Evolutionary conservation across 306 rosid species (phyloP).

Genomic region (Trichosanthes cucumerina): DNA sequence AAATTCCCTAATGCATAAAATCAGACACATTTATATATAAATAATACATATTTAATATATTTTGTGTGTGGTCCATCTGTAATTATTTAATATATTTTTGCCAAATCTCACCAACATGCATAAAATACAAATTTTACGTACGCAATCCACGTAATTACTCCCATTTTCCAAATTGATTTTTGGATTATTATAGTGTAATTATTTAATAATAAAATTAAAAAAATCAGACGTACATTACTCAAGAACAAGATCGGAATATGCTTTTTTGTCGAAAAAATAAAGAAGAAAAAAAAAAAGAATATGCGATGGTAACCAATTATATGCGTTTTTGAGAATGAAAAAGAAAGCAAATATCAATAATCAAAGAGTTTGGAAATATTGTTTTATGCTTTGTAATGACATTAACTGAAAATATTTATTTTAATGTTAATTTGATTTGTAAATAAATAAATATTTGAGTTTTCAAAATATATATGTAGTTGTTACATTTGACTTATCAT

Average conservation of each 20-base stretch:
- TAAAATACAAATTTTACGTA: not conserved
- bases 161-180: not conserved
- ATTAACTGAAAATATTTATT: not conserved
- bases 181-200: not conserved
- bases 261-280: not conserved
- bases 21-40: not conserved
- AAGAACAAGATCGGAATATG: not conserved
- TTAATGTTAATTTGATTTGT: not conserved
- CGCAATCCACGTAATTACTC: not conserved
- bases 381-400: not conserved
- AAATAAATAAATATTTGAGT: too few relatives aligned
- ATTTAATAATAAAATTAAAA: not conserved
- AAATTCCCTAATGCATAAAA: not conserved
- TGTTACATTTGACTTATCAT: too few relatives aligned
- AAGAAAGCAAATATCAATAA: not conserved
- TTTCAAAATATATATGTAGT: too few relatives aligned
- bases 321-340: not conserved
- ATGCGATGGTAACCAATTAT: not conserved
- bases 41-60: not conserved
- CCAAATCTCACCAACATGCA: not conserved
- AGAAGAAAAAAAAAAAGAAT: not conserved
- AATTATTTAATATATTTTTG: not conserved
- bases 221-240: not conserved
- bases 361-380: not conserved
- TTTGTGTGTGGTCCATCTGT: not conserved